phyloP scores from a whole-genome alignment of 345 rosid genomes.

The Populus davidiana region DNA sequence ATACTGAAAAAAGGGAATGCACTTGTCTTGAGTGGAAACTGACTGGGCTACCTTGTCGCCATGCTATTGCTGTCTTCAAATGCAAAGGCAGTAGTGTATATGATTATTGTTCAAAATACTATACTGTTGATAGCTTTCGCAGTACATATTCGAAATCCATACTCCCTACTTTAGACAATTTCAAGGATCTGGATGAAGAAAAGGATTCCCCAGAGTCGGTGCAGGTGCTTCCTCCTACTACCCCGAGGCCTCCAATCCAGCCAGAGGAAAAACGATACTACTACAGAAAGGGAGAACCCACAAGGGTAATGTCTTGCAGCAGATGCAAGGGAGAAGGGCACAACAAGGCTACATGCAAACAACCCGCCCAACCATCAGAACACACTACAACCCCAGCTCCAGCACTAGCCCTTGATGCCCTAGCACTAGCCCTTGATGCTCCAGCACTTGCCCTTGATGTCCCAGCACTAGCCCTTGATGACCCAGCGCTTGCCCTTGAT shows the following conservation, averaged over 20 bases:
- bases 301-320: constrained; percentile 59
- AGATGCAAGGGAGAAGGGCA: constrained; percentile 83
- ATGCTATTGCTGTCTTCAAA: constrained; percentile 74
- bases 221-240: constrained; percentile 58
- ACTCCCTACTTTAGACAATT: constrained; percentile 33
- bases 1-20: constrained; percentile 55
- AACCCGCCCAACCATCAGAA: constrained; percentile 3
- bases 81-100: constrained; percentile 43
- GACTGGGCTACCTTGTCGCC: constrained; percentile 74
- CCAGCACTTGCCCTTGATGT: not conserved
- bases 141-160: constrained; percentile 50
- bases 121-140: constrained; percentile 52
- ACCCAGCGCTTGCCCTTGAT: not conserved
- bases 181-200: constrained; percentile 25
- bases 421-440: not conserved
- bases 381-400: not conserved
- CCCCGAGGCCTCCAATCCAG: constrained; percentile 38
- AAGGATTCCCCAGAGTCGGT: constrained; percentile 26
- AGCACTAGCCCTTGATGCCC: not conserved
- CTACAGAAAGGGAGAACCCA: constrained; percentile 42
- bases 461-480: not conserved
- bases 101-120: constrained; percentile 65
- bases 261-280: constrained; percentile 45
- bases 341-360: constrained; percentile 79
- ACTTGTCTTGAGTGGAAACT: constrained; percentile 73